Conservation (phyloP, 768 basidiomycete genomes). For the Amanita rubescens region DNA sequence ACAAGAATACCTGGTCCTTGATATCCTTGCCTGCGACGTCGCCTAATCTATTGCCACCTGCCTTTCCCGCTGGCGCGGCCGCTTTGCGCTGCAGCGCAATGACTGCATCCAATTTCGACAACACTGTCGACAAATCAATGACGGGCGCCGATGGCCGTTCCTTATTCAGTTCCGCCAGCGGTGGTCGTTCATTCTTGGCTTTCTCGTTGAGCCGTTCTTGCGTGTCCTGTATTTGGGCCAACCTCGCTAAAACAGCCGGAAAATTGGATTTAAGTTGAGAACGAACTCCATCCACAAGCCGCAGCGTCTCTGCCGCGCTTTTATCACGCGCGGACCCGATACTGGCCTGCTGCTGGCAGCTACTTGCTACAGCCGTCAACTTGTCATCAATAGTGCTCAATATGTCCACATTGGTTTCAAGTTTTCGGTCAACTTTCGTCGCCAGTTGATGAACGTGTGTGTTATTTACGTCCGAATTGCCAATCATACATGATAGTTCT, state of each 20-base stretch:
- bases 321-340: background rate
- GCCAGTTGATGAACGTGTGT: conserved; percentile 26
- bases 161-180: conserved; percentile 5
- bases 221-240: conserved; percentile 22
- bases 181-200: conserved; percentile 2
- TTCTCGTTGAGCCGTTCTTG: conserved; percentile 7
- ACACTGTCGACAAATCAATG: conserved; percentile 2
- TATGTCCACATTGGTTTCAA: conserved; percentile 18
- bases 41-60: background rate
- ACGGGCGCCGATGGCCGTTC: background rate
- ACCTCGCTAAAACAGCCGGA: conserved; percentile 26
- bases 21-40: conserved; percentile 7
- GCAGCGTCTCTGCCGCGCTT: conserved; percentile 16
- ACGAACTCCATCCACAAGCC: conserved; percentile 32
- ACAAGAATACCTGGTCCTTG: conserved; percentile 9
- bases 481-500: conserved; percentile 1
- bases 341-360: conserved; percentile 7
- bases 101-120: conserved; percentile 6
- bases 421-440: conserved; percentile 21
- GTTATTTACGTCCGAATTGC: conserved; percentile 7
- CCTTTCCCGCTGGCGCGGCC: conserved; percentile 10
- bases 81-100: conserved; percentile 12
- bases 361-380: conserved; percentile 16
- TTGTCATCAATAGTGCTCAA: conserved; percentile 22
- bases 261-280: conserved; percentile 30